Evolutionary conservation across 2,329 filamentous ascomycete species (phyloP).

Genomic region (Fusarium chaquense): DNA sequence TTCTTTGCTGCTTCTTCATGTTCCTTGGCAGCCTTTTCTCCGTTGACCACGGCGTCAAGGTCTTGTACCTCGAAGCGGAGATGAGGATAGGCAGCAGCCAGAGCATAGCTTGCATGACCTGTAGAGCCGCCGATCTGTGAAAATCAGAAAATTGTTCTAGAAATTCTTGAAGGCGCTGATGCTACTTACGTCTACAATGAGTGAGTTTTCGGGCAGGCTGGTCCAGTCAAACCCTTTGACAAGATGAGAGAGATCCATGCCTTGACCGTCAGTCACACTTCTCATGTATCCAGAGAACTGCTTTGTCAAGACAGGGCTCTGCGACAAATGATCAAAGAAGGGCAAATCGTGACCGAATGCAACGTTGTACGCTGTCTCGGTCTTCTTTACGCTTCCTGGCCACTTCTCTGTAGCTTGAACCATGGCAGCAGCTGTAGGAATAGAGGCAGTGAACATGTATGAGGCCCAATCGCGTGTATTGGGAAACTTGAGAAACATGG

Average conservation of each 20-base stretch:
- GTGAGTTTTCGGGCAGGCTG: background rate
- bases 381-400: conserved; percentile 4
- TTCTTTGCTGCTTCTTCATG: background rate
- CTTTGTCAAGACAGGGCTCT: background rate
- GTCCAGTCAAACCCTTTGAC: conserved; percentile 6
- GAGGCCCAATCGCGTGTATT: conserved; percentile 14
- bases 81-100: background rate
- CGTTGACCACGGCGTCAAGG: background rate
- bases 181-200: conserved; percentile 8
- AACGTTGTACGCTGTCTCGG: conserved; percentile 13
- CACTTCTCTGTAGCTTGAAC: conserved; percentile 4
- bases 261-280: background rate
- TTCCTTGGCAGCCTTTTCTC: background rate
- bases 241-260: conserved; percentile 8
- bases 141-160: background rate
- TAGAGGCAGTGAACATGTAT: conserved; percentile 10
- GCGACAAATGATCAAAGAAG: conserved; percentile 12
- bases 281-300: conserved; percentile 17
- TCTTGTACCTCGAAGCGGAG: conserved; percentile 11
- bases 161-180: too few relatives aligned
- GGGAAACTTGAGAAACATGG: background rate
- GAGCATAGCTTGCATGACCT: conserved; percentile 6
- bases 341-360: conserved; percentile 5
- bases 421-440: conserved; percentile 11
- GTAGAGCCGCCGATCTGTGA: conserved; percentile 8